phyloP scores from a whole-genome alignment of 2,329 filamentous ascomycete species.

The Parasarocladium wereldwijsianum region DNA sequence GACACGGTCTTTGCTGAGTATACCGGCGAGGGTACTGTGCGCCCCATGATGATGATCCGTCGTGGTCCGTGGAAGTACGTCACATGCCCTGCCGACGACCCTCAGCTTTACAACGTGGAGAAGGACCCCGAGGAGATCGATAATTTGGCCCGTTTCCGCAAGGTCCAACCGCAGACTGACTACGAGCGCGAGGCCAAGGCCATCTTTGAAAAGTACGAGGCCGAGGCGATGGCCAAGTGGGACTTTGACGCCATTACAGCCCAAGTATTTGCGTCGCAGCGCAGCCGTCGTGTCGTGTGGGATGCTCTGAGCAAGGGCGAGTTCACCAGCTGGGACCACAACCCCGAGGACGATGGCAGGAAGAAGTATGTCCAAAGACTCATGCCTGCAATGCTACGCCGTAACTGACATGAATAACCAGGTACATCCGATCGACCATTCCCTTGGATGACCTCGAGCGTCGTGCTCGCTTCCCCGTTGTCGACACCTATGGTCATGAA shows the following conservation, averaged over 20 bases:
- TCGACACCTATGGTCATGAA: conserved; percentile 39
- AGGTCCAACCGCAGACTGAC: conserved; percentile 21
- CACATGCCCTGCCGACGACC: conserved; percentile 68
- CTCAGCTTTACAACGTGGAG: conserved; percentile 70
- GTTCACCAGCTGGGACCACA: conserved; percentile 75
- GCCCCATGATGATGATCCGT: conserved; percentile 87
- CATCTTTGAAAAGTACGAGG: conserved; percentile 51
- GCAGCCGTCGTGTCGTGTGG: conserved; percentile 66
- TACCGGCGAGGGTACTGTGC: conserved; percentile 81
- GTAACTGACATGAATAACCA: conserved; percentile 23
- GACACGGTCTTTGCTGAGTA: conserved; percentile 94
- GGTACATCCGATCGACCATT: conserved; percentile 76
- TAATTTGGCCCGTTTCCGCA: conserved; percentile 46
- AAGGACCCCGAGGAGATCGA: conserved; percentile 62
- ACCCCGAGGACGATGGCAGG: conserved; percentile 56
- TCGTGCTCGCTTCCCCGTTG: conserved; percentile 55
- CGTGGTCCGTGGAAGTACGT: conserved; percentile 85
- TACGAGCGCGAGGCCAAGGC: conserved; percentile 30
- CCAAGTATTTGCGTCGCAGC: conserved; percentile 63
- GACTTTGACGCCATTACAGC: conserved; percentile 64
- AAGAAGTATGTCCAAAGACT: conserved; percentile 36
- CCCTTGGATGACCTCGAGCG: conserved; percentile 70
- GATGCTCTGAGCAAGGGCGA: conserved; percentile 60
- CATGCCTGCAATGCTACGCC: conserved; percentile 5
- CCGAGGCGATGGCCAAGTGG: conserved; percentile 65